Base-by-base conservation (phyloP, 768 basidiomycete species). In the Ramaria sp. region DNA sequence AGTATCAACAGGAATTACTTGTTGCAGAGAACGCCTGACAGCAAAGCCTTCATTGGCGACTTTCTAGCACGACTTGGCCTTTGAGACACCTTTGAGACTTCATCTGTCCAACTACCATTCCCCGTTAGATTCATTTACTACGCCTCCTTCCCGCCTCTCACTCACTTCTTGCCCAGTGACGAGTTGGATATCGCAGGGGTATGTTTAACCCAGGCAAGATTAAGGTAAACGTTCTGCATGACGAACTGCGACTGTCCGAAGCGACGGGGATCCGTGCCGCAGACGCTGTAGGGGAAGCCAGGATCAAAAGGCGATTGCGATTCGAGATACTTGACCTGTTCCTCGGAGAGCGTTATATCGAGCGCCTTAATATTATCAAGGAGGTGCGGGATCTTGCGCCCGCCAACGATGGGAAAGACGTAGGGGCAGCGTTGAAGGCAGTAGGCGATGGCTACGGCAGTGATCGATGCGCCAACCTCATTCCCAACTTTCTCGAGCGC, bases 371-470 rank as follows among this genome's bases (percentile, higher is more conserved):
- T 59, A 39, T 67, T 67, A 37, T 62, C 62, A 45, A 53, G n/a
- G 24, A 67, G 57, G 17, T 66, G 58, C 49, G 61, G 60, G 38
- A 66, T 50, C 49, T 65, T 67, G 19, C 64, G 57, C 11, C 62
- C 64, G 4, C 62, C 61, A 30, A 64, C 55, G 54, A 66, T 53
- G 33, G 60, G 66, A 60, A 67, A 67, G 17, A 61, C 62, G 43
- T 63, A 63, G 1, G 63, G 64, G 15, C 67, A 63, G 47, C 66
- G 65, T 43, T 79, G 76, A 49, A 55, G 24, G n/a, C 42, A n/a
- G 19, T 43, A 47, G 22, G 43, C 54, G 15, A 55, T 27, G 3
- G 43, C 54, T 4, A 55, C 49, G 12, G 57, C 49, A 17, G 57
- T 58, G 24, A 52, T 41, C 38, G 53, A 33, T 22, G 42, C 51